These are phyloP conservation scores for Yamadazyma conglobata DNA, from an alignment of 1,139 yeast genomes.

Conservation along the genomic window DNA sequence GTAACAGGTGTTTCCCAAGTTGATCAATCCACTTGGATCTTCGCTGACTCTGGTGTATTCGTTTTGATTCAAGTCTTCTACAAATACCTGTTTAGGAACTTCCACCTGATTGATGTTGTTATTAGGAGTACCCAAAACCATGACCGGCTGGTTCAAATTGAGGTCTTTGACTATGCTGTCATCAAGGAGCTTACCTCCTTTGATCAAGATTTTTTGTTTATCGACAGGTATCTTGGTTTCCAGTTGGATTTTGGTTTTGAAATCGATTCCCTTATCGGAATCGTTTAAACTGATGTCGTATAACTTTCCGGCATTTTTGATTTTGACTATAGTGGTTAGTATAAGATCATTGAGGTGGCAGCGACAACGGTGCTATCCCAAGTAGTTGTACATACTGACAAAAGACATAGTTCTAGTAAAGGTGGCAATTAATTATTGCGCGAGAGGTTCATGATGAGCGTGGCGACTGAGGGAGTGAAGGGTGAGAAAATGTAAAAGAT, in stretches of 20 bases:
- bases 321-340: conserved; percentile 20
- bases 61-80: conserved; percentile 63
- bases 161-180: conserved; percentile 45
- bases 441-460: no score
- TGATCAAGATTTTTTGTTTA: conserved; percentile 85
- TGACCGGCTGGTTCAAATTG: conserved; percentile 62
- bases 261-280: conserved; percentile 58
- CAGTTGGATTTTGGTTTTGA: conserved; percentile 69
- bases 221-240: conserved; percentile 79
- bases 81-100: conserved; percentile 50
- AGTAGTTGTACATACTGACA: conserved; percentile 7
- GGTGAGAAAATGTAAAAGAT: no score
- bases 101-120: conserved; percentile 61
- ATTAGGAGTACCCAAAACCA: conserved; percentile 93
- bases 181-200: conserved; percentile 83
- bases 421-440: no score
- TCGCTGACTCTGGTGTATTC: conserved; percentile 36
- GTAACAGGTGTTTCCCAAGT: conserved; percentile 94
- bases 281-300: conserved; percentile 64
- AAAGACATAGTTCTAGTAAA: conserved; percentile 11
- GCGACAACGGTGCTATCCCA: background rate
- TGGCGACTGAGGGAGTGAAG: no score
- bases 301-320: conserved; percentile 83
- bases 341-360: no score
- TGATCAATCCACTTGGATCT: conserved; percentile 79